phyloP scores from a whole-genome alignment of 495 filamentous ascomycete species.

The Echria macrotheca region DNA sequence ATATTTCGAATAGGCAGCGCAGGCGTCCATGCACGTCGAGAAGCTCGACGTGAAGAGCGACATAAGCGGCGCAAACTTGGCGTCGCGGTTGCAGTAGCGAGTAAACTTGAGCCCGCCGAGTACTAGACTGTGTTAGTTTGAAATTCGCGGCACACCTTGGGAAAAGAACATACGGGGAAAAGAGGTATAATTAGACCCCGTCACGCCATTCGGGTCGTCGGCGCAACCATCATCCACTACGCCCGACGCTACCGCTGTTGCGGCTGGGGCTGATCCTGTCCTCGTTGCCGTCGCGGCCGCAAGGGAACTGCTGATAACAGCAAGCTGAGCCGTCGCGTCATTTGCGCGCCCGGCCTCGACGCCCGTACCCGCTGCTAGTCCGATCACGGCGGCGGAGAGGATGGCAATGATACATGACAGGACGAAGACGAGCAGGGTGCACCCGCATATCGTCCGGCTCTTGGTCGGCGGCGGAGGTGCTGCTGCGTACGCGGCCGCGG shows the following conservation, averaged over 20 bases:
- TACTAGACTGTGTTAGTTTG: conserved; percentile 17
- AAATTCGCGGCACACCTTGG: no score
- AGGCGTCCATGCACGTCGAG: conserved; percentile 43
- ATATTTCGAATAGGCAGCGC: conserved; percentile 37
- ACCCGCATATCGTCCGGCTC: conserved; percentile 30
- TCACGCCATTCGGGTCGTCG: conserved; percentile 22
- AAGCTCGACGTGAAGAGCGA: conserved; percentile 39
- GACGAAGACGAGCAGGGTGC: conserved; percentile 33
- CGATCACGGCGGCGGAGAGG: conserved; percentile 38
- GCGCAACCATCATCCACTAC: conserved; percentile 36
- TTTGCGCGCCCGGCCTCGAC: conserved; percentile 36
- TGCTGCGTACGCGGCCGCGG: conserved; percentile 1
- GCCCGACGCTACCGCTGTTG: conserved; percentile 16
- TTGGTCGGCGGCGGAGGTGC: not conserved
- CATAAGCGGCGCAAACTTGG: conserved; percentile 24
- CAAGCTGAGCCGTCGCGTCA: conserved; percentile 28
- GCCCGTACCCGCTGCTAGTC: conserved; percentile 38
- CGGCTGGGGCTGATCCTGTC: conserved; percentile 16
- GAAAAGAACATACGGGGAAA: conserved; percentile 17
- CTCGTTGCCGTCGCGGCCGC: not conserved
- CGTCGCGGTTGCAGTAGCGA: conserved; percentile 38
- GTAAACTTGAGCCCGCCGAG: conserved; percentile 28
- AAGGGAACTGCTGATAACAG: conserved; percentile 16
- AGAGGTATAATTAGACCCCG: conserved; percentile 25
- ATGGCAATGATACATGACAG: conserved; percentile 37